Evolutionary conservation across 78 protist genomes (phyloP).

Genomic region (Dictyostelium discoideum): DNA sequence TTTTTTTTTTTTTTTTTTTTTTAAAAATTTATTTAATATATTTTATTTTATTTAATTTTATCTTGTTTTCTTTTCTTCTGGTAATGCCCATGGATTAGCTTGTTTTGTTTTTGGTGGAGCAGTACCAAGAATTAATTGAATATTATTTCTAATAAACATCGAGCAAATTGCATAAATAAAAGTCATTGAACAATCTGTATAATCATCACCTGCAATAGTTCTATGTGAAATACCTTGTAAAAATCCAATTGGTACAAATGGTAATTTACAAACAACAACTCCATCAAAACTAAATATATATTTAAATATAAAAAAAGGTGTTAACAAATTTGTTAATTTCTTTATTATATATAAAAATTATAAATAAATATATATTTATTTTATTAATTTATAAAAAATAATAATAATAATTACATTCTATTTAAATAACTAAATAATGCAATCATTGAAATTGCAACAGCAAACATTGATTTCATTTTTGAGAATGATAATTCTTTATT

Average conservation of each 20-base stretch:
- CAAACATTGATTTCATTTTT: constrained; percentile 76
- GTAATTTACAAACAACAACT: constrained; percentile 82
- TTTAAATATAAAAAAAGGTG: too few species aligned
- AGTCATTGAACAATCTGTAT: constrained; percentile 83
- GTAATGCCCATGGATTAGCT: constrained; percentile 37
- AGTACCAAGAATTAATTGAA: constrained; percentile 83
- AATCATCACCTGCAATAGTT: constrained; percentile 74
- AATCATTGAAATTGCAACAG: constrained; percentile 76
- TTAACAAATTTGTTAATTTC: too few species aligned
- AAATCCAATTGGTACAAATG: constrained; percentile 87
- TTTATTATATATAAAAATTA: background rate
- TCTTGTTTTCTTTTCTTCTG: background rate
- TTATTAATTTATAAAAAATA: background rate
- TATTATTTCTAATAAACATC: constrained; percentile 73
- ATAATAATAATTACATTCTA: constrained; percentile 12
- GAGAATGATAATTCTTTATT: constrained; percentile 65
- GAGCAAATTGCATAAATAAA: constrained; percentile 86
- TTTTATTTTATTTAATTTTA: background rate
- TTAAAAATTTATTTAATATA: background rate
- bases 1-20: background rate
- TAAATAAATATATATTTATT: background rate
- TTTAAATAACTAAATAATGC: constrained; percentile 73
- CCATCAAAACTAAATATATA: constrained; percentile 66
- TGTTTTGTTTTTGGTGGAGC: constrained; percentile 52
- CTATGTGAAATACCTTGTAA: constrained; percentile 80